phyloP scores from a whole-genome alignment of 768 basidiomycete genomes.

The Boletus tomentosulus region DNA sequence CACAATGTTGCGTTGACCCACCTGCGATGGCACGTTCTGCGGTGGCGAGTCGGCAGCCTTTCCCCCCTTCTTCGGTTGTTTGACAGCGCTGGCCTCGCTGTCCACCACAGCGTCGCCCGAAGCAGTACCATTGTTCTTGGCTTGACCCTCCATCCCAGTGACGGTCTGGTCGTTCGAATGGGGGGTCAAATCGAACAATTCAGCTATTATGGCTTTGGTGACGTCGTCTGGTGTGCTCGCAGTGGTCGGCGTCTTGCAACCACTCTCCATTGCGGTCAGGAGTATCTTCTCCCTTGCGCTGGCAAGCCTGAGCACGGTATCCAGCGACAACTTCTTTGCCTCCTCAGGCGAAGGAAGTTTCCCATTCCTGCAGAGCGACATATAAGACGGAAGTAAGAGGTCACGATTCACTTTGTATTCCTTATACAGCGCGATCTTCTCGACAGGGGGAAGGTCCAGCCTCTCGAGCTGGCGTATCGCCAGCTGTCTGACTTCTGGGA shows the following conservation, averaged over 20 bases:
- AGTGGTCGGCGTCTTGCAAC: slow-evolving; percentile 25
- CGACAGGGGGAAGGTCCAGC: slow-evolving; percentile 42
- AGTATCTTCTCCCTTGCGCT: slow-evolving; percentile 45
- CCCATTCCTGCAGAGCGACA: slow-evolving; percentile 46
- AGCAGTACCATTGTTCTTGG: background rate
- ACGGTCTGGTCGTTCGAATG: slow-evolving; percentile 3
- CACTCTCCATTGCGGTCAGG: slow-evolving; percentile 32
- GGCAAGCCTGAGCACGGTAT: slow-evolving; percentile 50
- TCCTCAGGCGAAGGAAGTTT: slow-evolving; percentile 52
- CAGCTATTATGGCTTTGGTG: slow-evolving; percentile 27
- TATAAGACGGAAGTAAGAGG: slow-evolving; percentile 50
- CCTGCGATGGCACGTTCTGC: background rate
- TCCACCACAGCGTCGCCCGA: background rate
- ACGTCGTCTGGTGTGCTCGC: slow-evolving; percentile 25
- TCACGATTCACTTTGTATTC: slow-evolving; percentile 43
- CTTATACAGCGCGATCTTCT: slow-evolving; percentile 57
- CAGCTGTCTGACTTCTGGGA: slow-evolving; percentile 44
- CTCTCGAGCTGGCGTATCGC: slow-evolving; percentile 56
- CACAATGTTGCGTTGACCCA: slow-evolving; percentile 1
- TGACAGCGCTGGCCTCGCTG: background rate
- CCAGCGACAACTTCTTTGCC: slow-evolving; percentile 51
- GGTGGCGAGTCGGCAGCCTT: background rate
- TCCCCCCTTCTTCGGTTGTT: background rate
- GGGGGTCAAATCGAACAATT: slow-evolving; percentile 29
- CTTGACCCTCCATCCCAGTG: slow-evolving; percentile 5